Evolutionary conservation across 2,329 filamentous ascomycete genomes (phyloP).

Genomic region (Apiospora malaysiana): DNA sequence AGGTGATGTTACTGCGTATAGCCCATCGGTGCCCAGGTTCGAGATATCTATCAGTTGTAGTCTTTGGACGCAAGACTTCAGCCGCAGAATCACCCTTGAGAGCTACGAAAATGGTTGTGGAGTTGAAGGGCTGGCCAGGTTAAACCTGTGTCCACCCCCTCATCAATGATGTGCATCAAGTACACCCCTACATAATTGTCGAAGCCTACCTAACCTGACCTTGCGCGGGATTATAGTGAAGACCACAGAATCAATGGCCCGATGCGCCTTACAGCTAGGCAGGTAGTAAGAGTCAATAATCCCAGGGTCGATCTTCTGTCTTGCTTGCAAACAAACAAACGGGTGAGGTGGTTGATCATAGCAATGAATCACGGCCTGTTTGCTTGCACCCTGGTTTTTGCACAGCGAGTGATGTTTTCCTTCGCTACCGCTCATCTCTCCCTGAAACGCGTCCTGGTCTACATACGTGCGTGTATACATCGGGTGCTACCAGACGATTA

Average conservation of each 20-base stretch:
- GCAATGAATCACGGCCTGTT: neutral
- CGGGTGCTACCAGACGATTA: conserved; percentile 8
- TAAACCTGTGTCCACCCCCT: conserved; percentile 6
- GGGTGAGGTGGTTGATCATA: neutral
- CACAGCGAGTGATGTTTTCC: neutral
- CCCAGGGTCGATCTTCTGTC: neutral
- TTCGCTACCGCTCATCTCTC: conserved; percentile 29
- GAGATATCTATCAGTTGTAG: neutral
- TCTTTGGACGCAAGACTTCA: neutral
- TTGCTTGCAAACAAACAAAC: neutral
- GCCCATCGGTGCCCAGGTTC: neutral
- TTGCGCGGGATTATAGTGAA: neutral
- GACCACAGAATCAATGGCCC: neutral
- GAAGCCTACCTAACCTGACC: neutral
- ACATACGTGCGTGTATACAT: conserved; percentile 4
- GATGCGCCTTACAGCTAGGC: neutral
- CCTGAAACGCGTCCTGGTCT: conserved; percentile 29
- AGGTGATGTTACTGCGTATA: neutral
- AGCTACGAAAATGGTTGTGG: neutral
- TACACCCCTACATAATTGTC: neutral
- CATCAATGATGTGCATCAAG: conserved; percentile 11
- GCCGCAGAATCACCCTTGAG: neutral
- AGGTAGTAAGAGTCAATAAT: neutral
- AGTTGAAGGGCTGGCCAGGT: conserved; percentile 5
- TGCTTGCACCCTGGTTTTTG: neutral